These are phyloP conservation scores for Echria macrotheca DNA, from an alignment of 495 filamentous ascomycete genomes.

Conservation along the genomic window DNA sequence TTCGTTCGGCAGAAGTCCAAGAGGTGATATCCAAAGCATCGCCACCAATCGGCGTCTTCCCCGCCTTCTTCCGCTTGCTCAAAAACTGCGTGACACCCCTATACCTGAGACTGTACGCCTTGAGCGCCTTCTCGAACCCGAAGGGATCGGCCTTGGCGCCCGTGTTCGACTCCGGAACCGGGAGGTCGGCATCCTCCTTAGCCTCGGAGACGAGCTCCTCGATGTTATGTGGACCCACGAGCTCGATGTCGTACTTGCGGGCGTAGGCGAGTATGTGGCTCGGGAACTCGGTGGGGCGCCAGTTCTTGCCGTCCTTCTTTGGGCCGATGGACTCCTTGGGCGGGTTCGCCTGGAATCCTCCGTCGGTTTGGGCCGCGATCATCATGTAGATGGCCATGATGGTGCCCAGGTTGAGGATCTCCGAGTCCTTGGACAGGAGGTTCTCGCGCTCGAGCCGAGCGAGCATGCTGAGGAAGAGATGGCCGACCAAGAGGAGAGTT, in stretches of 20 bases:
- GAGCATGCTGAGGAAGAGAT: slow-evolving; percentile 34
- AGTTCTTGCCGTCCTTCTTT: slow-evolving; percentile 18
- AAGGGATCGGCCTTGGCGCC: slow-evolving; percentile 17
- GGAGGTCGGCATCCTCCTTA: slow-evolving; percentile 17
- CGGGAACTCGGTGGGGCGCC: slow-evolving; percentile 12
- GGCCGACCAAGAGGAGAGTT: slow-evolving; percentile 24
- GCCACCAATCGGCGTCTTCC: slow-evolving; percentile 24
- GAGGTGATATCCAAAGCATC: slow-evolving; percentile 33
- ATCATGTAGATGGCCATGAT: slow-evolving; percentile 32
- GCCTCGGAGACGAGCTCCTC: slow-evolving; percentile 18
- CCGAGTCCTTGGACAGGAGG: slow-evolving; percentile 23
- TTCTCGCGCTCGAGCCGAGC: slow-evolving; percentile 26
- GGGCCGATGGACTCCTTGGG: slow-evolving; percentile 13
- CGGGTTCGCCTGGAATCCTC: neutral
- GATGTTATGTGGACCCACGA: slow-evolving; percentile 24
- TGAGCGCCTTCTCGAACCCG: slow-evolving; percentile 12
- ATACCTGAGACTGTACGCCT: slow-evolving; percentile 10
- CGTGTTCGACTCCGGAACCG: slow-evolving; percentile 7
- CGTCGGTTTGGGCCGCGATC: slow-evolving; percentile 7
- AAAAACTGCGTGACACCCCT: slow-evolving; percentile 8
- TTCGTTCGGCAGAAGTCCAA: slow-evolving; percentile 26
- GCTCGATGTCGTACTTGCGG: slow-evolving; percentile 18
- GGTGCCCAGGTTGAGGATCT: slow-evolving; percentile 26
- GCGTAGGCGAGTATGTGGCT: slow-evolving; percentile 21
- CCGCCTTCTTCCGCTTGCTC: neutral